Percentiles rank a stretch among this genome's conserved stretches.
Evolutionary conservation across 805 yeast species (phyloP).

Genomic region (Hanseniaspora valbyensis): DNA sequence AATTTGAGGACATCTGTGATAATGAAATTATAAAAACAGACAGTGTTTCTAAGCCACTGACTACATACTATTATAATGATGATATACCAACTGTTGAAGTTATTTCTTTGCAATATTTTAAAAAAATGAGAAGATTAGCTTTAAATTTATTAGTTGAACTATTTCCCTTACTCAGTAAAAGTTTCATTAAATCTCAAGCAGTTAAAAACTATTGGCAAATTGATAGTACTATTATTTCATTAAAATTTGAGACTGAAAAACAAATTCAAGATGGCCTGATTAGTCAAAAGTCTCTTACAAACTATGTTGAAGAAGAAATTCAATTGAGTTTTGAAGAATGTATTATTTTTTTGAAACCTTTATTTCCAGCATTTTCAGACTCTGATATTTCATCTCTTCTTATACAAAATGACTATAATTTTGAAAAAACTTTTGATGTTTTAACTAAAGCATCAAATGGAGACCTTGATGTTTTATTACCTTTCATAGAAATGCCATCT

Average conservation of each 20-base stretch:
- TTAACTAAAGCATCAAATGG: slow-evolving; percentile 1
- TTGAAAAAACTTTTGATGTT: not conserved
- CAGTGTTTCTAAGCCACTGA: too few species aligned
- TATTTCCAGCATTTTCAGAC: not conserved
- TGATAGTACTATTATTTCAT: not conserved
- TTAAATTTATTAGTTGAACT: not conserved
- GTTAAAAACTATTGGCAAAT: slow-evolving; percentile 7
- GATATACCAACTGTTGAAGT: not conserved
- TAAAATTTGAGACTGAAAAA: not conserved
- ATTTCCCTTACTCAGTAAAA: not conserved
- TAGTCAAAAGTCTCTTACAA: not conserved
- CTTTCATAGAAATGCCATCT: not conserved
- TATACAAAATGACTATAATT: not conserved
- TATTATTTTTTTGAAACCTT: not conserved
- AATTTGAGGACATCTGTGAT: too few species aligned
- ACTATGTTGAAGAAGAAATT: not conserved
- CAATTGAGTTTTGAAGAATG: not conserved
- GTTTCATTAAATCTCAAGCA: not conserved
- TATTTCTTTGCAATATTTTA: slow-evolving; percentile 5
- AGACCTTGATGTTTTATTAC: not conserved
- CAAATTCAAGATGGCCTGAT: not conserved
- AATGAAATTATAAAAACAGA: too few species aligned
- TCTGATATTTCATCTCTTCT: slow-evolving; percentile 1
- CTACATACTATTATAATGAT: not conserved
- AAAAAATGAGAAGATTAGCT: slow-evolving; percentile 2